Base-by-base conservation (phyloP, 495 filamentous ascomycete genomes). In the Collariella sp. region DNA sequence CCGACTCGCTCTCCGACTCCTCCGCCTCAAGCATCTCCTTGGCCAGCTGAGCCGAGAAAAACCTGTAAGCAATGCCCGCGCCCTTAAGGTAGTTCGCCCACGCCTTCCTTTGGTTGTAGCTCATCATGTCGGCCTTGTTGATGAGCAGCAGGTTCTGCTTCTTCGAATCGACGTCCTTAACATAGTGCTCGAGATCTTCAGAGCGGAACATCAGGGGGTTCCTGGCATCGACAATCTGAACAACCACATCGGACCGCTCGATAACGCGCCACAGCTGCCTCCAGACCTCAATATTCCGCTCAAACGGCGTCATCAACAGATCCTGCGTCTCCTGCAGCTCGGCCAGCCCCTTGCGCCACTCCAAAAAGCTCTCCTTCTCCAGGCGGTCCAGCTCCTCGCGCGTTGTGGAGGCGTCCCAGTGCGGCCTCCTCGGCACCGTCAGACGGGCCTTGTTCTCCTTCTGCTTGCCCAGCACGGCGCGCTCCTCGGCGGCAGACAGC, bases 61-160 rank as follows among this genome's bases (percentile, higher is more conserved):
- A 99, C 52, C 82, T 85, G 72, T 89, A 99, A 51, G 83, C 81
- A 62, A 99, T 93, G 13, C 82, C 79, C 23, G 84, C 79, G 50
- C 79, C 75, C 62, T 87, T 84, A 57, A 99, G 95, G 63, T 95
- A 90, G 49, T 85, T 79, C 7, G 91, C 89, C 94, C 94, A 99
- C 1, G 75, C 74, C 61, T 81, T 82, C 61, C 94, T 74, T 70
- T 99, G 94, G 60, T 83, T 81, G 50, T 82, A 68, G 15, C 89
- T 93, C 88, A 99, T 89, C 94, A 99, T 95, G 75, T 99, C 94
- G 38, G 94, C 91, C 79, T 99, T 99, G 74, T 99, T 99, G 50
- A 99, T 89, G 35, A 99, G 73, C 42, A 99, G 70, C 62, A 99
- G 63, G 67, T 99, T 99, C 59, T 87, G 79, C 77, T 99, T 99